Conservation (phyloP, 129 eudicot genomes). For the Pittosporum tobira region DNA sequence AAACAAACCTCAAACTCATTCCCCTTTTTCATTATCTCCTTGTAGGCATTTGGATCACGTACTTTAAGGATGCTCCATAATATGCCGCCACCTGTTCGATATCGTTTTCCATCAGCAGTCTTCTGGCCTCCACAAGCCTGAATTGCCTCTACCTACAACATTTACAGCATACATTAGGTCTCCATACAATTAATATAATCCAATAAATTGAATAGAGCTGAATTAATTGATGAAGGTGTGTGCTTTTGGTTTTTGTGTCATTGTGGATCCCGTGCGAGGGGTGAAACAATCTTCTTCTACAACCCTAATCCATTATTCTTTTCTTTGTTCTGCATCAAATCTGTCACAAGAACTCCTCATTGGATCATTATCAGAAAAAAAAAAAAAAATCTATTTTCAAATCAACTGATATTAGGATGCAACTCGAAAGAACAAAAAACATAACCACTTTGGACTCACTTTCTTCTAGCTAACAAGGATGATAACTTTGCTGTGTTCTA, state of each 20-base stretch:
- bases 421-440: background rate
- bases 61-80: conserved; percentile 66
- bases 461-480: background rate
- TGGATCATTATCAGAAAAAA: no score
- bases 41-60: conserved; percentile 83
- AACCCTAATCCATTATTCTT: no score
- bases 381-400: no score
- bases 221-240: no score
- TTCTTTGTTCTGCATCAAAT: no score
- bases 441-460: background rate
- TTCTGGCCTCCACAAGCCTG: conserved; percentile 98
- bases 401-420: no score
- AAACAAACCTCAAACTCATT: conserved; percentile 86
- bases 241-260: no score
- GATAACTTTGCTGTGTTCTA: background rate
- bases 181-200: no score
- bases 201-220: no score
- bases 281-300: no score
- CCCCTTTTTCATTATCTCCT: conserved; percentile 90
- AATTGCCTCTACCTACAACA: conserved; percentile 74
- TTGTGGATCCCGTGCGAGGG: no score
- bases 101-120: conserved; percentile 67
- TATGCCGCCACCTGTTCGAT: conserved; percentile 72
- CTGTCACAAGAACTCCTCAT: no score
- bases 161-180: background rate